Base-by-base conservation (phyloP, 352 stramenopile genomes). In the Plasmopara halstedii region DNA sequence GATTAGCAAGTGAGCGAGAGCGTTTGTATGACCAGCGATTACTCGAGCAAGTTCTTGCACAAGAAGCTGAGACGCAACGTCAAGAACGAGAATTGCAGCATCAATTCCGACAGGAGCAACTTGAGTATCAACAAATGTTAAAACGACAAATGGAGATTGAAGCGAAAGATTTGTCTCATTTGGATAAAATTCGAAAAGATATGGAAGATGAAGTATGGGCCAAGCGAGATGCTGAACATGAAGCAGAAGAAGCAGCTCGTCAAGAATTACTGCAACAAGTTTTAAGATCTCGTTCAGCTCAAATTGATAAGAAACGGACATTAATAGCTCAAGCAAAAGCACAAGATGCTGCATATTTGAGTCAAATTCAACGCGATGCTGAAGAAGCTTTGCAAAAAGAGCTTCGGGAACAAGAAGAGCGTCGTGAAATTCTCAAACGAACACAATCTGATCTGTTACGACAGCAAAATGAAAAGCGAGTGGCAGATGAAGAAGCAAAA, bases 331-430 rank as follows among this genome's bases (percentile, higher is more conserved):
- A 73, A 39, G 37, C 64, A 1, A 72, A 74, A 41, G 49, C 67
- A 20, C 59, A 85, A 7, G 79, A 87, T 27, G 34, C 67, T 7
- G 62, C 55, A 2, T 84, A 76, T 49, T 84, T 86, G 79, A 63
- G 76, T 23, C 58, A 76, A 31, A 23, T 90, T 25, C 70, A 78
- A 51, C 73, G 67, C 13, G 72, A 87, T 25, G 67, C 68, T 15
- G 79, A 91, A 37, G 79, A 91, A 46, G 79, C 73, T 17, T 45
- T 91, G 33, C 79, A 86, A 20, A 83, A 85, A 40, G 79, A 91
- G 46, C 50, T 88, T 14, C 70, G 73, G n/a, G 72, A 87, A 22
- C 79, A 91, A 43, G 76, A 87, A 23, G 68, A 82, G 45, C 65
- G 73, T 14, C 68, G 62, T 6, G 25, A 65, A 15, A 72, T 86